These are phyloP conservation scores for Aureobasidium sp. DNA, from an alignment of 2,329 filamentous ascomycete genomes.

Conservation along the genomic window DNA sequence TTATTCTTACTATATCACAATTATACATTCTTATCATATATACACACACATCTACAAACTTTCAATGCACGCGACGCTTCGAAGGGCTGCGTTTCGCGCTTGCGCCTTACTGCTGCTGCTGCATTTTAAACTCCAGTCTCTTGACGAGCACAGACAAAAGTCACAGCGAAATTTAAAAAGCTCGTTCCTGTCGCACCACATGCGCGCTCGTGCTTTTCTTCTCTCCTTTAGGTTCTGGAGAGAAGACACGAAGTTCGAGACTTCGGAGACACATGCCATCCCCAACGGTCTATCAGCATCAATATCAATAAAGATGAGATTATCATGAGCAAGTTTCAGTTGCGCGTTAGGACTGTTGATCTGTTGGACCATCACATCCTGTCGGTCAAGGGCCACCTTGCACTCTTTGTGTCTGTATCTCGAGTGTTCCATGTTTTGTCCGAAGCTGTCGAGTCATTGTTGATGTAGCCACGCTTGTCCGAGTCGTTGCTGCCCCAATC, in stretches of 20 bases:
- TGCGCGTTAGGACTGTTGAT: not conserved
- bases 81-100: not conserved
- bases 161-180: not conserved
- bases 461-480: not conserved
- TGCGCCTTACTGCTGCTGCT: not conserved
- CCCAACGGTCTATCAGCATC: not conserved
- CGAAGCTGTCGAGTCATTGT: not conserved
- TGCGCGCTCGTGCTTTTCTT: slow-evolving; percentile 9
- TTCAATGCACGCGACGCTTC: not conserved
- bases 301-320: not conserved
- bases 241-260: slow-evolving; percentile 7
- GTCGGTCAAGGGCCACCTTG: not conserved
- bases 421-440: slow-evolving; percentile 7
- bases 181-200: slow-evolving; percentile 10
- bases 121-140: slow-evolving; percentile 7
- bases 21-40: too few relatives aligned
- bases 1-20: not conserved
- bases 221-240: not conserved
- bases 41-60: too few relatives aligned
- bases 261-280: not conserved
- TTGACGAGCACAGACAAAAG: slow-evolving; percentile 1
- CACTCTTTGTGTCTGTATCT: too few relatives aligned
- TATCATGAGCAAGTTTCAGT: not conserved
- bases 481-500: not conserved
- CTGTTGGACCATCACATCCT: too few relatives aligned